phyloP scores from a whole-genome alignment of 164 flowering plant genomes.

The Nymphaea colorata region DNA sequence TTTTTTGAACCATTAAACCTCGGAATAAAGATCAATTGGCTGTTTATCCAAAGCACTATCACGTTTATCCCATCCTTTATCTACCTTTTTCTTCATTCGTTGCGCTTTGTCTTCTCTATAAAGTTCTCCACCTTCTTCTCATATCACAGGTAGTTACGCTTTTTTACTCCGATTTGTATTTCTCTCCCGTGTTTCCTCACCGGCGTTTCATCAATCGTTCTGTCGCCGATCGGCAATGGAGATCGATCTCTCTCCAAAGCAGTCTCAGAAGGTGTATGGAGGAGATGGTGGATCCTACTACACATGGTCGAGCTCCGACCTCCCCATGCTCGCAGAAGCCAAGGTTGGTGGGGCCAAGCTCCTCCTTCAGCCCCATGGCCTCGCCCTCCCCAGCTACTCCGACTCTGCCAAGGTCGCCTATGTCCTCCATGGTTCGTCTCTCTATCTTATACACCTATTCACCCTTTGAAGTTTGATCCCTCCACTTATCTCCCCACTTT shows the following conservation, averaged over 20 bases:
- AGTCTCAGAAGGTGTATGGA: constrained; percentile 40
- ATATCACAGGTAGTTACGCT: too few species aligned
- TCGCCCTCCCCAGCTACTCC: constrained; percentile 68
- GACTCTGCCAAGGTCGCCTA: constrained; percentile 82
- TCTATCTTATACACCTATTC: too few species aligned
- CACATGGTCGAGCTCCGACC: constrained; percentile 57
- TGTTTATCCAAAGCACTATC: too few species aligned
- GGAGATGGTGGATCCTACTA: constrained; percentile 60
- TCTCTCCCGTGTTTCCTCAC: too few species aligned
- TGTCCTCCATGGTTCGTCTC: constrained; percentile 52
- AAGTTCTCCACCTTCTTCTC: too few species aligned
- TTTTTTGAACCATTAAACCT: too few species aligned
- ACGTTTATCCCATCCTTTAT: too few species aligned
- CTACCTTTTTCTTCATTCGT: too few species aligned
- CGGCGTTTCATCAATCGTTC: too few species aligned
- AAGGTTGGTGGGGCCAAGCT: constrained; percentile 74
- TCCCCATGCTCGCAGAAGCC: constrained; percentile 59
- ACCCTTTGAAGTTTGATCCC: background rate
- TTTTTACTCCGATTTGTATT: too few species aligned
- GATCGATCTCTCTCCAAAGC: constrained; percentile 56
- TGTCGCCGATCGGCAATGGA: constrained; percentile 28
- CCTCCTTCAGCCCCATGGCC: constrained; percentile 44
- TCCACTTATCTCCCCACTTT: background rate
- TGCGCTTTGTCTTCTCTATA: too few species aligned
- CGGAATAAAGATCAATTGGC: too few species aligned